phyloP scores from a whole-genome alignment of 164 flowering plant genomes.

The Vitis vinifera region DNA sequence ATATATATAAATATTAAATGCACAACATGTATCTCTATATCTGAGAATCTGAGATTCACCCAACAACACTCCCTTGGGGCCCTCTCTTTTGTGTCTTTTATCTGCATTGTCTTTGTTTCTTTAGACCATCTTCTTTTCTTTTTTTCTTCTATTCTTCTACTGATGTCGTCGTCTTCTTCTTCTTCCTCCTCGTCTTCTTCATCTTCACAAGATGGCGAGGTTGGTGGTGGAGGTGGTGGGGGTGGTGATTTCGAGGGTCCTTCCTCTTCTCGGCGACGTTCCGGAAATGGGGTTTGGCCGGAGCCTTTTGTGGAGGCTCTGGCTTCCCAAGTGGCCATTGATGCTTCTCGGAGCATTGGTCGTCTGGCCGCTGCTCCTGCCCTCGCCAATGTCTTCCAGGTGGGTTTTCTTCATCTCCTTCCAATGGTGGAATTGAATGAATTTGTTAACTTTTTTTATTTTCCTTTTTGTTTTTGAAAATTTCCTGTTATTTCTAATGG shows the following conservation, averaged over 20 bases:
- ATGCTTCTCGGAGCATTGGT: constrained; percentile 47
- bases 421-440: too few species aligned
- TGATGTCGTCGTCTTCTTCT: constrained; percentile 21
- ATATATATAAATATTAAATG: neutral
- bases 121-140: neutral
- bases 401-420: constrained; percentile 7
- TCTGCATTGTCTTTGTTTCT: constrained; percentile 26
- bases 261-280: constrained; percentile 49
- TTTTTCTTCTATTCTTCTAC: neutral
- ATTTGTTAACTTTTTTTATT: too few species aligned
- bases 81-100: constrained; percentile 27
- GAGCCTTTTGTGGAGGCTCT: constrained; percentile 84
- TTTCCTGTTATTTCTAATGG: too few species aligned
- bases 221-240: constrained; percentile 8
- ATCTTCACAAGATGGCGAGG: constrained; percentile 7
- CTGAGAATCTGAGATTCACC: constrained; percentile 5
- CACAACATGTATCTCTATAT: constrained; percentile 5
- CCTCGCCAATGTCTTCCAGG: constrained; percentile 66
- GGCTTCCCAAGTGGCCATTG: constrained; percentile 62
- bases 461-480: too few species aligned
- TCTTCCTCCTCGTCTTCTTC: constrained; percentile 34
- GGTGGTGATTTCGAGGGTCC: constrained; percentile 40
- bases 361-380: constrained; percentile 70
- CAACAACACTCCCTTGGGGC: constrained; percentile 21
- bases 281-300: constrained; percentile 68